phyloP scores from a whole-genome alignment of 176 grass and related monocot genomes.

The Oryza coarctata region DNA sequence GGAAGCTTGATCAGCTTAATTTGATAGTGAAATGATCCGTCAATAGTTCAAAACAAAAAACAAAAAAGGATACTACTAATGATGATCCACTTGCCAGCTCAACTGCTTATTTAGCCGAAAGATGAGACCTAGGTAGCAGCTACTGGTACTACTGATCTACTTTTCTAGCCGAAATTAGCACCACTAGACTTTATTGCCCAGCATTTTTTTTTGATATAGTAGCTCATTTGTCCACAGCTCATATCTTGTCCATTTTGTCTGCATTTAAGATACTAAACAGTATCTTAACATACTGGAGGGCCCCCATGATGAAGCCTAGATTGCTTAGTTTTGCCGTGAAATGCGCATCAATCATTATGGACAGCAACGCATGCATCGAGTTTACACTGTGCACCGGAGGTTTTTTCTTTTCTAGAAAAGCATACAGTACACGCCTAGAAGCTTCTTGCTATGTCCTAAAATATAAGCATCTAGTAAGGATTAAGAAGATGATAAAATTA shows the following conservation, averaged over 20 bases:
- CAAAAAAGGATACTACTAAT: not conserved
- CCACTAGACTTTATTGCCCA: not conserved
- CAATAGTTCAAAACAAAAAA: not conserved
- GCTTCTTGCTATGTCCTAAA: too few species aligned
- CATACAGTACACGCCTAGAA: not conserved
- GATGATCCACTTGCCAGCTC: not conserved
- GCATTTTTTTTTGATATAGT: not conserved
- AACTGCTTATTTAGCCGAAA: not conserved
- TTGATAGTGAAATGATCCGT: not conserved
- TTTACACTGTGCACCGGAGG: not conserved
- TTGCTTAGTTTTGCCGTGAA: slow-evolving; percentile 23
- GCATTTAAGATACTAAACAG: slow-evolving; percentile 16
- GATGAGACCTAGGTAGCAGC: not conserved
- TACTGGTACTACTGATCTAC: not conserved
- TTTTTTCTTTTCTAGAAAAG: not conserved
- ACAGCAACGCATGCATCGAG: not conserved
- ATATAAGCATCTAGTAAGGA: too few species aligned
- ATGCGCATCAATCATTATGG: slow-evolving; percentile 11
- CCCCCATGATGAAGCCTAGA: not conserved
- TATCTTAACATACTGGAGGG: slow-evolving; percentile 16
- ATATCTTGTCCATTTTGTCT: slow-evolving; percentile 34
- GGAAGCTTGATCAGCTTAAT: not conserved
- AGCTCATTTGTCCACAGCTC: not conserved
- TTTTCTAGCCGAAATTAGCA: not conserved
- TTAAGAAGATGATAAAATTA: too few species aligned